Conservation (phyloP, 306 rosid genomes). For the Ziziphus jujuba region DNA sequence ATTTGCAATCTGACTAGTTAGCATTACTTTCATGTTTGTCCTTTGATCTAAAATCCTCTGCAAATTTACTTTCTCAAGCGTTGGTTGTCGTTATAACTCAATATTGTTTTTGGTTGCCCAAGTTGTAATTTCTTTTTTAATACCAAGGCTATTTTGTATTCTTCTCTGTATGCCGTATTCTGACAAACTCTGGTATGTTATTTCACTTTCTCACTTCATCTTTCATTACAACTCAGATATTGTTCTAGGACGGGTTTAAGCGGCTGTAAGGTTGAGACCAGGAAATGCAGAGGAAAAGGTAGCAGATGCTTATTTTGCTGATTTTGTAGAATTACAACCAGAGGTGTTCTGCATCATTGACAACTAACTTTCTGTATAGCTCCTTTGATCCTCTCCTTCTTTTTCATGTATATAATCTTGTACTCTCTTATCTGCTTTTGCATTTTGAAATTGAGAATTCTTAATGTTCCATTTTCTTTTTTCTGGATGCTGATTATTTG, state of each 20-base stretch:
- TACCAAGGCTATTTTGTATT: not conserved
- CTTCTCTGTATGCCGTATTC: not conserved
- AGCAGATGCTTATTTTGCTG: slow-evolving; percentile 90
- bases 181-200: not conserved
- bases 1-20: too few relatives aligned
- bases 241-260: slow-evolving; percentile 98
- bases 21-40: too few relatives aligned
- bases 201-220: slow-evolving; percentile 23
- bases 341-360: slow-evolving; percentile 55
- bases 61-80: too few relatives aligned
- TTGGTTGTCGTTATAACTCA: too few relatives aligned
- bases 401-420: slow-evolving; percentile 5
- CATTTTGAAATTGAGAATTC: slow-evolving; percentile 1
- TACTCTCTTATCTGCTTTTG: slow-evolving; percentile 9
- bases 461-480: too few relatives aligned
- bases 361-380: slow-evolving; percentile 2
- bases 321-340: slow-evolving; percentile 93
- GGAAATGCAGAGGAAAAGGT: slow-evolving; percentile 70
- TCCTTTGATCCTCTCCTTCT: not conserved
- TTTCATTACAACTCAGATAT: slow-evolving; percentile 28
- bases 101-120: not conserved
- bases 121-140: not conserved
- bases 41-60: too few relatives aligned
- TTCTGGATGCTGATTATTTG: not conserved
- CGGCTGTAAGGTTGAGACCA: slow-evolving; percentile 89